Base-by-base conservation (phyloP, 2,329 filamentous ascomycete genomes). In the Phialophora macrospora region DNA sequence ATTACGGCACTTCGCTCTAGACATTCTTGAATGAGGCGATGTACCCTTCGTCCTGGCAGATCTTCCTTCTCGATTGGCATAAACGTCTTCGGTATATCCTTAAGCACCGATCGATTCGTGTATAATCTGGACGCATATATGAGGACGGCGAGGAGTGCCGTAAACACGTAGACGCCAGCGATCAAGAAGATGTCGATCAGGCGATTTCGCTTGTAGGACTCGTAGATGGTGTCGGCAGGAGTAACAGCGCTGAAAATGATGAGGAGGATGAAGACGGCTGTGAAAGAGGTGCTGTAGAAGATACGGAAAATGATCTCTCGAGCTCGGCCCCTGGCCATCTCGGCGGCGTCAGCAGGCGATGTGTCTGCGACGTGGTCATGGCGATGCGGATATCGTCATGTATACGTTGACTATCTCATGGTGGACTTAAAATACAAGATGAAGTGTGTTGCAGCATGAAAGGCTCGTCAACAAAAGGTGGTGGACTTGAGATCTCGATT, bases 41-140 rank as follows among this genome's bases (percentile, higher is more conserved):
- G 84, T 46, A 97, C 92, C 62, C 84, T 84, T 70, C 87, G 88
- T 52, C 85, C 86, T 11, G 70, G 70, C 52, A 97, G 86, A 75
- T 97, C 93, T 70, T 90, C 90, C 75, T 92, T 91, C 72, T 95
- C 92, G 68, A 97, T 84, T 0, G 93, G 93, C 17, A 97, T 86
- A 85, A 91, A 96, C 61, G 87, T 82, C 77, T 94, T 95, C 1
- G 95, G 95, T 65, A 99, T 97, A 3, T 87, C 88, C 20, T 88
- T 86, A 8, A 98, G 84, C 8, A 91, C 88, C 54, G 85, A 90
- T 68, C 91, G 88, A 74, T 92, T 96, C 60, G 94, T 91, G 78
- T 94, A 97, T 22, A 97, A 85, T n/a, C 95, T 85, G 60, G 88
- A 87, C 62, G 88, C 85, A 77, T 96, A 97, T 73, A 97, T 86